Base-by-base conservation (phyloP, 1,284 basidiomycete genomes). In the Fistulinella staudtii region DNA sequence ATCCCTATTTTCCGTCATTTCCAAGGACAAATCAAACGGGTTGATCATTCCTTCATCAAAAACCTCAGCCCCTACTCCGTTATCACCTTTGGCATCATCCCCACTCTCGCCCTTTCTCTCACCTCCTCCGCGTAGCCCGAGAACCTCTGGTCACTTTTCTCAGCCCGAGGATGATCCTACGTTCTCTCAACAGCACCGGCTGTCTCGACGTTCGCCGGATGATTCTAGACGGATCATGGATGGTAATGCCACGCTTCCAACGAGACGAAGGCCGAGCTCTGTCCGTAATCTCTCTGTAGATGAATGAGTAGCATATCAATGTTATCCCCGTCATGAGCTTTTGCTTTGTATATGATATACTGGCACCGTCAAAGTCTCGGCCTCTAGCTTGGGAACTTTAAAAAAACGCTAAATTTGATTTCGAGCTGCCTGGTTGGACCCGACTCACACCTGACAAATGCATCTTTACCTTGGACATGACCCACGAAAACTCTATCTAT, bases 401-500 rank as follows among this genome's bases (percentile, higher is more conserved):
- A n/a, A n/a, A n/a, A n/a, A 14, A 29, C 28, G 14, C 28, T 13
- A 29, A 29, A 29, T 29, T 29, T 29, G 28, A 24, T 10, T 24
- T 29, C 4, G 14, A 29, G 8, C 3, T 20, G 5, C 17, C 20
- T 17, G 15, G 28, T 5, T 13, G 14, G 9, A 30, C 15, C 24
- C 27, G 17, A 24, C 24, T 36, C 31, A 10, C 25, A 28, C 30
- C 27, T 30, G n/a, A 9, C 27, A 28, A 23, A 80, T 90, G 87
- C 75, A 87, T 66, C 72, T 90, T 29, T 82, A 86, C 61, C 73
- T 89, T 36, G 72, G 69, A 52, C 79, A 77, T 49, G 75, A 65
- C 41, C 85, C 84, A 28, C 75, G 87, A 22, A 72, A 79, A 2
- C 66, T 90, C 29, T 84, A 82, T 57, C 76, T 90, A n/a, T 74